Evolutionary conservation across 768 basidiomycete genomes (phyloP), one percentile per base, ranked within the genome.

Genomic region (Suillus lakei): DNA sequence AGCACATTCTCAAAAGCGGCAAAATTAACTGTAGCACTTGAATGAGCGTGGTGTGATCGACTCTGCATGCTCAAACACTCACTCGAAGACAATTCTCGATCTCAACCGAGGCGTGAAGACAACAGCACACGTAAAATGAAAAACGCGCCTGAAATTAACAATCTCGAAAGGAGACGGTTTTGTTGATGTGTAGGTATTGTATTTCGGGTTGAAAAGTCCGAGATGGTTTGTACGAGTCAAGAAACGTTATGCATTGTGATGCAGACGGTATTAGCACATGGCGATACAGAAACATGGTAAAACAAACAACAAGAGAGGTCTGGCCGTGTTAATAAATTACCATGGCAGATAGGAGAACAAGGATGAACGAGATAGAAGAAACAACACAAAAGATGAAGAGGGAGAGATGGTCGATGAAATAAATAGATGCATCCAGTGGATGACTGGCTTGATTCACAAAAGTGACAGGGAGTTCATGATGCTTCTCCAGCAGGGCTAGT

Each of bases 251-350:
- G 28, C 38, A 41, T 59, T 59, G 39, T 12, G 28, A 21, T 41
- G 58, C 26, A 59, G 18, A 30, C 39, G 7, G 58, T 41, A 59
- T 59, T 30, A 13, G 39, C 58, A 59, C 58, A 59, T 41, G 58
- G 26, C 18, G 56, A 39, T 38, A 16, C 3, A 21, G 26, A 30
- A 41, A 41, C 26, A 59, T 59, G 58, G 58, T 59, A 41, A 59
- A 39, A 41, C 56, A 59, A 50, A 28, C 46, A 54, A 55, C 36
- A 59, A 30, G 38, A 30, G 38, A 58, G 5, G 58, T 30, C 39
- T 59, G 58, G 18, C 39, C 32, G 54, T 56, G 54, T 54, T 23
- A 32, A 59, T 23, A 54, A 30, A 60, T 62, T 62, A 60, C 53
- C 34, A 62, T 59, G 61, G 53, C 32, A 60, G 10, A 34, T 9